phyloP scores from a whole-genome alignment of 192 early-diverging fungal species.

The Allomyces javanicus region DNA sequence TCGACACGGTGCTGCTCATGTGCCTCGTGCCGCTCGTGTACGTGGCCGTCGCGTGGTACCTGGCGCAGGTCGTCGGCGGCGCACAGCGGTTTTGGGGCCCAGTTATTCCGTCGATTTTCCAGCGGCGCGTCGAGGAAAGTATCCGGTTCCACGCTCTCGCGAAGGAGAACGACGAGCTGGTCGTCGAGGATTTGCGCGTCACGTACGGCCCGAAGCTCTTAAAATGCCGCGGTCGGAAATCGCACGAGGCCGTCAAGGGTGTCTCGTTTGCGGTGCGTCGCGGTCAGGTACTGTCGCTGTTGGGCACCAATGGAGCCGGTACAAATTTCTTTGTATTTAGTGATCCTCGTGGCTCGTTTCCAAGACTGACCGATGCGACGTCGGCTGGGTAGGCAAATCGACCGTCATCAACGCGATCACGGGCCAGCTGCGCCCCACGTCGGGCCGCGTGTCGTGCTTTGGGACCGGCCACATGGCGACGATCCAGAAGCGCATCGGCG shows the following conservation, averaged over 20 bases:
- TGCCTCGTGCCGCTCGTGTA: no score
- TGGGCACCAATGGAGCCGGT: neutral
- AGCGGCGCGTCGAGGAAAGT: no score
- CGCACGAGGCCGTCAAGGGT: neutral
- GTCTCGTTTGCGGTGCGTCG: neutral
- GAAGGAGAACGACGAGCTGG: neutral
- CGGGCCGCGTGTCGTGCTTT: neutral
- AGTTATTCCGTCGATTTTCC: no score
- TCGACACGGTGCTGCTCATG: no score
- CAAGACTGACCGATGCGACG: no score
- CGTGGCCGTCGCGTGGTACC: no score
- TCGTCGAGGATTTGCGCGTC: neutral
- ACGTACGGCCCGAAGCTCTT: neutral
- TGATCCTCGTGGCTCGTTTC: no score
- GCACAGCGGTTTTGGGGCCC: no score
- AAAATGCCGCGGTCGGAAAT: neutral
- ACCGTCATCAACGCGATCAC: neutral
- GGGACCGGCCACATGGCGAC: neutral
- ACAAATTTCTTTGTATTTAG: no score
- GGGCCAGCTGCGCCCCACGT: neutral
- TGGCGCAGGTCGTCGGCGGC: no score
- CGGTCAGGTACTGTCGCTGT: neutral
- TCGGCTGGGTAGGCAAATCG: neutral
- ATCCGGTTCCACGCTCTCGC: neutral
- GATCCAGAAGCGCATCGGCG: neutral